Conservation (phyloP, 2,329 filamentous ascomycete species). For the Chaetomiaceae sp. region DNA sequence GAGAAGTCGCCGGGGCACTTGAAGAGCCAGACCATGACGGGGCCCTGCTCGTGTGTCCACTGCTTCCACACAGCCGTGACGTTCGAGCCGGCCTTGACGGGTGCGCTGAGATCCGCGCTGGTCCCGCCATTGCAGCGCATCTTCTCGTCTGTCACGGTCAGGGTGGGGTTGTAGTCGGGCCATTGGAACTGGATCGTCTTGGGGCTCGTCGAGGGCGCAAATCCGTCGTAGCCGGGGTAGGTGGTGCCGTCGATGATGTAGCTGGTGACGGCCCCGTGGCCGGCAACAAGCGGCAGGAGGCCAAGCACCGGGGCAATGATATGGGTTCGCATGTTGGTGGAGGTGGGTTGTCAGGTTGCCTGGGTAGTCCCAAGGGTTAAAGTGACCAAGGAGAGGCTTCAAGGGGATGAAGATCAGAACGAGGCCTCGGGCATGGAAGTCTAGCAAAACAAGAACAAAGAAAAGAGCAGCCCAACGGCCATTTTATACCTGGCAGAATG, state of each 20-base stretch:
- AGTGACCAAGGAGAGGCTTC: too few species aligned
- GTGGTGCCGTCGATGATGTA: slow-evolving; percentile 28
- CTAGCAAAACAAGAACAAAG: too few species aligned
- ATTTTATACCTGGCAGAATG: too few species aligned
- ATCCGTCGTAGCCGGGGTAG: slow-evolving; percentile 35
- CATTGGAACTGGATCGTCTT: slow-evolving; percentile 55
- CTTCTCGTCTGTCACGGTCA: slow-evolving; percentile 42
- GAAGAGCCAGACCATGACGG: slow-evolving; percentile 55
- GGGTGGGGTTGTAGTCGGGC: slow-evolving; percentile 52
- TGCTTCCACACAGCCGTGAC: slow-evolving; percentile 50
- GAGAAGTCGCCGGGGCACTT: slow-evolving; percentile 46
- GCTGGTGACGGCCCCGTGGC: slow-evolving; percentile 34
- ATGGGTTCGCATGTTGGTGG: not conserved
- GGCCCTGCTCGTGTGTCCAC: slow-evolving; percentile 55
- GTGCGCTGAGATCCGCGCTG: slow-evolving; percentile 40
- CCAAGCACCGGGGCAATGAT: slow-evolving; percentile 29
- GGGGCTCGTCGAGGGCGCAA: slow-evolving; percentile 43
- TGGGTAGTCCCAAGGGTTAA: too few species aligned
- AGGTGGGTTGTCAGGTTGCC: too few species aligned
- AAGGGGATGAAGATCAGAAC: too few species aligned
- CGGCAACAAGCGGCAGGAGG: slow-evolving; percentile 28
- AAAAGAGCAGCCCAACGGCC: too few species aligned
- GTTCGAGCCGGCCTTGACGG: slow-evolving; percentile 42
- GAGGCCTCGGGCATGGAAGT: too few species aligned
- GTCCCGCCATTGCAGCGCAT: slow-evolving; percentile 54